Conservation (phyloP, 805 yeast genomes). For the Torulaspora maleeae region DNA sequence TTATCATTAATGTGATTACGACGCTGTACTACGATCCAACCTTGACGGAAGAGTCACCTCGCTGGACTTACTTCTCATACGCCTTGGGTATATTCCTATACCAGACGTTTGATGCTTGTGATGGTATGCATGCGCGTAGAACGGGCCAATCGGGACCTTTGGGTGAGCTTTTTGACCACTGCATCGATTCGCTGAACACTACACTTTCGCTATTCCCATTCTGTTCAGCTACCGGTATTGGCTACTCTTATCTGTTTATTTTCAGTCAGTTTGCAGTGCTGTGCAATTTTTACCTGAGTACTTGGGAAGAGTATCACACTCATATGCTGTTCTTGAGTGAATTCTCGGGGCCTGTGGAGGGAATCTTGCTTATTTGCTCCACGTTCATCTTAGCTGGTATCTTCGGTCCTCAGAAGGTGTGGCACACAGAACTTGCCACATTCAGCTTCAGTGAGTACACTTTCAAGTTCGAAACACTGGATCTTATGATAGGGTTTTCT, state of each 20-base stretch:
- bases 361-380: constrained; percentile 59
- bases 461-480: constrained; percentile 40
- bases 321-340: constrained; percentile 71
- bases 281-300: constrained; percentile 78
- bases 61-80: constrained; percentile 71
- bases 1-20: constrained; percentile 55
- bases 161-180: constrained; percentile 93
- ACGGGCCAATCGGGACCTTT: constrained; percentile 94
- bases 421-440: constrained; percentile 48
- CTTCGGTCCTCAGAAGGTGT: constrained; percentile 57
- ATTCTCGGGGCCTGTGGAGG: constrained; percentile 94
- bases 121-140: constrained; percentile 91
- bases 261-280: constrained; percentile 68
- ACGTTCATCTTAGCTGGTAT: constrained; percentile 60
- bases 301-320: constrained; percentile 96
- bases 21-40: constrained; percentile 72
- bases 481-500: constrained; percentile 53
- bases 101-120: constrained; percentile 95
- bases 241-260: constrained; percentile 57
- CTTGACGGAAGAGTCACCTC: constrained; percentile 54
- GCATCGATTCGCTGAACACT: constrained; percentile 71
- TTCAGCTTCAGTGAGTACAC: constrained; percentile 11
- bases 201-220: constrained; percentile 72
- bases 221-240: constrained; percentile 71
- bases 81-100: constrained; percentile 83